These are phyloP conservation scores for Helianthus annuus DNA, from an alignment of 129 eudicot species.

Conservation along the genomic window DNA sequence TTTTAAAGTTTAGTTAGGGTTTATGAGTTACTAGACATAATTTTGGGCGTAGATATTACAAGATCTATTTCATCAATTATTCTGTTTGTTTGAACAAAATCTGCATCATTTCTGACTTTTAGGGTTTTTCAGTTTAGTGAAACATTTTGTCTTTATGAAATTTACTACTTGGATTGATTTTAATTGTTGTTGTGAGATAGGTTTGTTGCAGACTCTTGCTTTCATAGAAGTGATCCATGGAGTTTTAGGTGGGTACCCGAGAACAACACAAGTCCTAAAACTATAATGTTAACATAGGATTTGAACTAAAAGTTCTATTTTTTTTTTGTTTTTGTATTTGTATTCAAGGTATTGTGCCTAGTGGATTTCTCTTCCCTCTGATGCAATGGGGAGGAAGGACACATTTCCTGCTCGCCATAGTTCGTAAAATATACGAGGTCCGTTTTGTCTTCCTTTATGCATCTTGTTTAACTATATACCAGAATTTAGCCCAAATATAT, in stretches of 20 bases:
- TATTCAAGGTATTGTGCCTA: conserved; percentile 81
- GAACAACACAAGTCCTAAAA: conserved; percentile 1
- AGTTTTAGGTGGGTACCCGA: conserved; percentile 57
- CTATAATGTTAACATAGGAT: not conserved
- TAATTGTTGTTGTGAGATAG: conserved; percentile 33
- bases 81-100: no score
- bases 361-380: conserved; percentile 78
- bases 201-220: conserved; percentile 68
- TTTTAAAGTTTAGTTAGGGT: no score
- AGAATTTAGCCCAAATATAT: not conserved
- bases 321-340: conserved; percentile 3
- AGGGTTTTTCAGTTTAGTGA: not conserved
- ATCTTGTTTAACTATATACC: not conserved
- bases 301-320: conserved; percentile 7
- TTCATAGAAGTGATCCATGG: conserved; percentile 94
- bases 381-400: conserved; percentile 98
- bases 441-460: conserved; percentile 1
- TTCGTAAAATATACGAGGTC: conserved; percentile 65
- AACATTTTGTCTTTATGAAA: not conserved
- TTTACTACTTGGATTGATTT: not conserved
- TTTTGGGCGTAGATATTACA: not conserved
- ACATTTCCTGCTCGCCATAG: conserved; percentile 73
- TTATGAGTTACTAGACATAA: no score
- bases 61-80: not conserved
- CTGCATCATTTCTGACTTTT: no score